Percentiles rank a stretch among this genome's conserved stretches.
Evolutionary conservation across 805 yeast genomes (phyloP).

Genomic region (Wickerhamiella bombiphila): DNA sequence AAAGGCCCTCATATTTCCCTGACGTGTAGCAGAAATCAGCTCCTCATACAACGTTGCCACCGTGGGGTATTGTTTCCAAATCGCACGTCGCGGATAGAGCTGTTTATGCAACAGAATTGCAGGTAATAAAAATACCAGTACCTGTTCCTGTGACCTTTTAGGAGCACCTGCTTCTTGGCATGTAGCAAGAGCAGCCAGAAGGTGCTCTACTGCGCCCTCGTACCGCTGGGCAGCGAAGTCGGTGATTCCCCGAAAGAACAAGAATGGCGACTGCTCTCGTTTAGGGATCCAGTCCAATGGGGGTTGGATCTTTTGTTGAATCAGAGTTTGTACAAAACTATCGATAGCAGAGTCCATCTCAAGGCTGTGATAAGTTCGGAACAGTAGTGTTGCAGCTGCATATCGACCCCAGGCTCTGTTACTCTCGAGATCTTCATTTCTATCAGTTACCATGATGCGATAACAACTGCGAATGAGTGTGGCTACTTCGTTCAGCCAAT

Average conservation of each 20-base stretch:
- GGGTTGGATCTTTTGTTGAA: conserved; percentile 7
- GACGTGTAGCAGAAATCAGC: conserved; percentile 6
- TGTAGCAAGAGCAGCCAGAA: conserved; percentile 6
- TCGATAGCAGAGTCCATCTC: conserved; percentile 15
- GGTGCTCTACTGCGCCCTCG: conserved; percentile 4
- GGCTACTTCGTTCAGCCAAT: conserved; percentile 7
- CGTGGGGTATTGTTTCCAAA: conserved; percentile 11
- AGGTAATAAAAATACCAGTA: conserved; percentile 14
- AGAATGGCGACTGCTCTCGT: conserved; percentile 9
- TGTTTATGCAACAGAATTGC: conserved; percentile 5
- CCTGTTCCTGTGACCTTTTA: conserved; percentile 4
- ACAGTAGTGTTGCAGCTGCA: conserved; percentile 4
- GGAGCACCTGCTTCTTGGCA: conserved; percentile 2
- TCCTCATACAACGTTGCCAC: conserved; percentile 8
- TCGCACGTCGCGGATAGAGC: conserved; percentile 7
- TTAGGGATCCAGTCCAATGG: conserved; percentile 8
- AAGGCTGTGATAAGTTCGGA: conserved; percentile 15
- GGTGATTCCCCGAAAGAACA: conserved; percentile 14
- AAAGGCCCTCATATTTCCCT: conserved; percentile 9
- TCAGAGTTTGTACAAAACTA: conserved; percentile 14
- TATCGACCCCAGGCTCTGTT: conserved; percentile 1
- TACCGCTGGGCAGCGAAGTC: conserved; percentile 12
- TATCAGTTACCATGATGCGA: conserved; percentile 11
- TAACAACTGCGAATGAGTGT: conserved; percentile 9
- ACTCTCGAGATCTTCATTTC: not conserved